phyloP scores from a whole-genome alignment of 139 green algal genomes.

The Parachlorella kessleri region DNA sequence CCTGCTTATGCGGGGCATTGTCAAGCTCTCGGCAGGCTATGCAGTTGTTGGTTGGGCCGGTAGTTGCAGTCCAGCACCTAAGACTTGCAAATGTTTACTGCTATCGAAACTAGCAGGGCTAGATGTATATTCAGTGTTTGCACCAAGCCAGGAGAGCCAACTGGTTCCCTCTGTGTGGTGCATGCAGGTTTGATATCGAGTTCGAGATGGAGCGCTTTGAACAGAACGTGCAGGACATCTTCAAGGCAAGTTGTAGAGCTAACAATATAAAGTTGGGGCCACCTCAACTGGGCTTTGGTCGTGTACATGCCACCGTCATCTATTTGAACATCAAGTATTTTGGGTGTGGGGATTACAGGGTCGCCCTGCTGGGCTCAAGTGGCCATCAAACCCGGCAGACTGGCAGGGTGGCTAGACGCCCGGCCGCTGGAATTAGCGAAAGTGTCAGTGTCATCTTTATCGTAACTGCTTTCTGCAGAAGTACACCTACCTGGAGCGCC shows the following conservation, averaged over 20 bases:
- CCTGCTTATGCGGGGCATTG: background rate
- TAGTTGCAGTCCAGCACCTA: background rate
- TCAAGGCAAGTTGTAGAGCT: too few species aligned
- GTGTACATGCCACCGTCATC: too few species aligned
- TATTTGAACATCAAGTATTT: too few species aligned
- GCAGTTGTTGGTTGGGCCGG: background rate
- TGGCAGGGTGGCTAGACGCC: too few species aligned
- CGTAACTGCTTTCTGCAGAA: background rate
- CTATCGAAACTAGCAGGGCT: background rate
- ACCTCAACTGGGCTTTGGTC: too few species aligned
- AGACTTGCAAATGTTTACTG: background rate
- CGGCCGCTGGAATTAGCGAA: too few species aligned
- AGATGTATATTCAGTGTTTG: background rate
- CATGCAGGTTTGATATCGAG: constrained; percentile 73
- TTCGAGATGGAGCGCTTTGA: constrained; percentile 83
- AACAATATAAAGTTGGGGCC: too few species aligned
- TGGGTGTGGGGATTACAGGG: too few species aligned
- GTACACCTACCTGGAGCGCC: constrained; percentile 33
- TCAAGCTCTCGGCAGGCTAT: background rate
- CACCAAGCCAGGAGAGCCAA: too few species aligned
- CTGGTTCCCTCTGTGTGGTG: background rate
- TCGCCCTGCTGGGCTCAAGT: too few species aligned
- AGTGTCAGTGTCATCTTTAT: too few species aligned
- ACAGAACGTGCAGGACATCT: constrained; percentile 5
- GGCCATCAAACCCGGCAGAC: too few species aligned